Evolutionary conservation across 768 basidiomycete species (phyloP), one percentile per base, ranked within the genome.

Genomic region (Termitomyces heimii): DNA sequence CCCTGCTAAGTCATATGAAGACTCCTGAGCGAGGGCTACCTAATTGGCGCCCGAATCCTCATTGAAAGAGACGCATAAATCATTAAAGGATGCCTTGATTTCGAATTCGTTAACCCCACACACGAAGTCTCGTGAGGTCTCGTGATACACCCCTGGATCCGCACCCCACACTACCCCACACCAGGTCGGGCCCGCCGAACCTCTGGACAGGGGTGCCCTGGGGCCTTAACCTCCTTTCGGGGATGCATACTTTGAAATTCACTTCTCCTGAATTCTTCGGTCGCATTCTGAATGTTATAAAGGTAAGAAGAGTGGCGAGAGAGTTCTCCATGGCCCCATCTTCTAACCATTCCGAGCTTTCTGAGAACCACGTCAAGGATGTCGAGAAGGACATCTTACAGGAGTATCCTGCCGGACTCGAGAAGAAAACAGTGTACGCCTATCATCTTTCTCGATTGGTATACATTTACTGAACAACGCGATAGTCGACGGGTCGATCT

Each of bases 401-500:
- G 22, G 50, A 51, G 24, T 51, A 39, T 51, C 16, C 50, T 37
- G 26, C 50, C 9, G 50, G 18, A 18, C 8, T 50, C 22, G 49
- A 50, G 49, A 50, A 37, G 35, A 50, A n/a, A 5, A 37, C 35
- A 9, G 3, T 50, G 49, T 50, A 50, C 34, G 49, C 18, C 24
- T 1, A 1, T 26, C 32, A 24, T 14, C 32, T 37, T 47, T 9
- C 16, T 12, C 39, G 4, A 1, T n/a, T 39, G 26, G 8, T 39
- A 5, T n/a, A 35, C 10, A 10, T 31, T 9, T 29, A 26, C 24
- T 13, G 18, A 37, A 37, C 18, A 22, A 51, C 18, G 5, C 12
- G 5, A 12, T 39, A 51, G 73, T 50, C 67, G 71, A 34, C 62
- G 55, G 18, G 58, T 75, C 49, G 72, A 75, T 48, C 60, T 67